A percentile compares a stretch with the other conserved stretches of the same genome.
Evolutionary conservation across 371 early-diverging fungal genomes (phyloP).

Genomic region (Apophysomyces elegans): DNA sequence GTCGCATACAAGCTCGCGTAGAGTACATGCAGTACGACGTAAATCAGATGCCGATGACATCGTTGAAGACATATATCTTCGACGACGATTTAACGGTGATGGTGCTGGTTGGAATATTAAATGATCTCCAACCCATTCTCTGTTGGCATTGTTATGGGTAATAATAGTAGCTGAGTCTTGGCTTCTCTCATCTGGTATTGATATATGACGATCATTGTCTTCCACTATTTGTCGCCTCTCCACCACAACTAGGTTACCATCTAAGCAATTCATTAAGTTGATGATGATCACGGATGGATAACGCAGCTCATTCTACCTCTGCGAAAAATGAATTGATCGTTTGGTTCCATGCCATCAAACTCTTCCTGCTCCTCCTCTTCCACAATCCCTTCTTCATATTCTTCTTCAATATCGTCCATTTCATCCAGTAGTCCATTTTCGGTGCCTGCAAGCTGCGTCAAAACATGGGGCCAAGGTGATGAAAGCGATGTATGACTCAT

Average conservation of each 20-base stretch:
- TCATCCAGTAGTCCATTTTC: too few species aligned
- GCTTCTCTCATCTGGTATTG: constrained; percentile 5
- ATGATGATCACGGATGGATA: neutral
- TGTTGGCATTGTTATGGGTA: neutral
- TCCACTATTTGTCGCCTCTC: constrained; percentile 10
- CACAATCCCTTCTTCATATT: neutral
- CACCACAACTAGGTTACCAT: neutral
- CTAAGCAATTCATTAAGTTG: neutral
- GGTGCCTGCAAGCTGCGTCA: neutral
- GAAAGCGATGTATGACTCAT: constrained; percentile 4
- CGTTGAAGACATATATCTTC: neutral
- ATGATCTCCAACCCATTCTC: neutral
- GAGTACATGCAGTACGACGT: constrained; percentile 14
- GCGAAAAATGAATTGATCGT: constrained; percentile 17
- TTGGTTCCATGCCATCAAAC: neutral
- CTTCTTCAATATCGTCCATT: neutral
- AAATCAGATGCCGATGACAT: neutral
- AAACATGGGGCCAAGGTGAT: constrained; percentile 1
- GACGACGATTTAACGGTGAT: constrained; percentile 19
- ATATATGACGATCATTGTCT: constrained; percentile 13
- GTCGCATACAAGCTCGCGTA: constrained; percentile 31
- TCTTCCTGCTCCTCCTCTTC: neutral
- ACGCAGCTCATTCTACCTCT: neutral
- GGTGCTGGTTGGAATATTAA: constrained; percentile 9
- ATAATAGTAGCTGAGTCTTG: neutral